Evolutionary conservation across 441 rosid genomes (phyloP).

Genomic region (Lagerstroemia fauriei): DNA sequence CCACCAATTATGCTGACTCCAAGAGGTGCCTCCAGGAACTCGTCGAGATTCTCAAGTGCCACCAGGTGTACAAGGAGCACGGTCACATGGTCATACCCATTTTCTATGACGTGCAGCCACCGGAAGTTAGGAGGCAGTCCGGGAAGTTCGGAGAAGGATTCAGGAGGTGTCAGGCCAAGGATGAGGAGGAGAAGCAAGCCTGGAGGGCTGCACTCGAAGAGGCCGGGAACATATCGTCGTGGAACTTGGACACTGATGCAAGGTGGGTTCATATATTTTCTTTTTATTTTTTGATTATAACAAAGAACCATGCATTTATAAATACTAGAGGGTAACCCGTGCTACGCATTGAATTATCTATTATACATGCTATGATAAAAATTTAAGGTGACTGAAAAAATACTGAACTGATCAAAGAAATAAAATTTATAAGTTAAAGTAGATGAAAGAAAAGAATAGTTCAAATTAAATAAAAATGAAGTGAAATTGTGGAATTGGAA

Average conservation of each 20-base stretch:
- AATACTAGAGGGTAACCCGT: no score
- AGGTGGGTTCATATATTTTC: neutral
- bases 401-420: no score
- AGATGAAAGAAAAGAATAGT: no score
- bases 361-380: no score
- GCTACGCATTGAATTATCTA: no score
- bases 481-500: no score
- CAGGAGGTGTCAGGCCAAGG: neutral
- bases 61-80: neutral
- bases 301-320: no score
- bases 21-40: constrained; percentile 16
- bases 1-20: constrained; percentile 12
- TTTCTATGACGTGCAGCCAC: neutral
- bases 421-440: no score
- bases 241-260: constrained; percentile 2
- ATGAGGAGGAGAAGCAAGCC: neutral
- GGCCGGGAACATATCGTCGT: neutral
- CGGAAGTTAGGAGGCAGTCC: neutral
- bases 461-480: no score
- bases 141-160: constrained; percentile 14
- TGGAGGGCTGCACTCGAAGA: constrained; percentile 5
- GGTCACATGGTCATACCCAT: constrained; percentile 9
- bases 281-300: neutral
- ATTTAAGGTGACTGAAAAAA: no score
- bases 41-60: neutral